These are phyloP conservation scores for Tolypocladium capitatum DNA, from an alignment of 2,329 filamentous ascomycete species.

Conservation along the genomic window DNA sequence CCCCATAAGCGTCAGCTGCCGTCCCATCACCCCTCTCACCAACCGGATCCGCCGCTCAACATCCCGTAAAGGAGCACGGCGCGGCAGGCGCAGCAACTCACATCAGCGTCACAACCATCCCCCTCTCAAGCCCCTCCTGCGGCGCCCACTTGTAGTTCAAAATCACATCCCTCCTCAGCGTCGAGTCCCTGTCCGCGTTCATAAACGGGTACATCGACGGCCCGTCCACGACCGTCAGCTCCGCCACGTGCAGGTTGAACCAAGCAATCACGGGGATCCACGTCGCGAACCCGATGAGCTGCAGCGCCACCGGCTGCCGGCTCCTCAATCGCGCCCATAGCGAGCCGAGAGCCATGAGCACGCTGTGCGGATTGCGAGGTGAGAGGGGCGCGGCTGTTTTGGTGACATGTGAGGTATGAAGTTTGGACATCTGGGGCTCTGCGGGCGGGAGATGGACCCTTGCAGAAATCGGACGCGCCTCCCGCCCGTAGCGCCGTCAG, in stretches of 20 bases:
- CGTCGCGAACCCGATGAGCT: constrained; percentile 39
- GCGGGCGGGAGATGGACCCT: neutral
- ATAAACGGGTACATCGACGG: constrained; percentile 67
- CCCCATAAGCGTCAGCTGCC: neutral
- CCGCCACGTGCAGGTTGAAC: constrained; percentile 48
- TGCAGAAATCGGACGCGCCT: neutral
- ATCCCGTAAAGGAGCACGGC: neutral
- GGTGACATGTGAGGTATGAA: neutral
- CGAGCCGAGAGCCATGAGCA: constrained; percentile 18
- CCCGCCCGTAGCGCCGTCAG: neutral
- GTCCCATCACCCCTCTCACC: neutral
- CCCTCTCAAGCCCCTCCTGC: constrained; percentile 45
- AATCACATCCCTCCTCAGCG: constrained; percentile 39
- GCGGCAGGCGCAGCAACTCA: constrained; percentile 21
- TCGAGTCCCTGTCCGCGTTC: constrained; percentile 51
- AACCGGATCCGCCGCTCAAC: neutral
- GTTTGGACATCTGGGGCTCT: neutral
- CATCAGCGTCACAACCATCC: constrained; percentile 65
- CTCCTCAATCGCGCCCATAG: constrained; percentile 21
- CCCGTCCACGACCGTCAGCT: constrained; percentile 44
- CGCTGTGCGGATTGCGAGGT: neutral
- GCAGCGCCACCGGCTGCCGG: constrained; percentile 24
- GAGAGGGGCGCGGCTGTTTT: neutral
- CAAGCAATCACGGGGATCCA: constrained; percentile 51
- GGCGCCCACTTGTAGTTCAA: constrained; percentile 47